phyloP scores from a whole-genome alignment of 2,329 filamentous ascomycete genomes.

The Microsporum canis region DNA sequence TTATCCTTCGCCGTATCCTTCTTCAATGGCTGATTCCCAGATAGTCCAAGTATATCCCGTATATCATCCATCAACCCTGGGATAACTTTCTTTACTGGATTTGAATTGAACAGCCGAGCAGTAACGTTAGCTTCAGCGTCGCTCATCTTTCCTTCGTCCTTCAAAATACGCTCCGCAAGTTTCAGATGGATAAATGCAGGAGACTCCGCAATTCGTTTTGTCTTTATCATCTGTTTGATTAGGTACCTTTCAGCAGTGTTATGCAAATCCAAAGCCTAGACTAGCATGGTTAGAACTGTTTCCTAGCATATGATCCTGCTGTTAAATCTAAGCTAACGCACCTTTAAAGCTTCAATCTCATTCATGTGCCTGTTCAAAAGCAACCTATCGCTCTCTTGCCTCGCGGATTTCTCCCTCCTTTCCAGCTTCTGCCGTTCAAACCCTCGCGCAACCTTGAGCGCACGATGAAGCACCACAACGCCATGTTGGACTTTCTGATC shows the following conservation, averaged over 20 bases:
- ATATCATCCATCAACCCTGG: slow-evolving; percentile 36
- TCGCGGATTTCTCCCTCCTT: slow-evolving; percentile 46
- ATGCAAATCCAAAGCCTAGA: slow-evolving; percentile 40
- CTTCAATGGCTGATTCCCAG: neutral
- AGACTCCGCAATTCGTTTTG: slow-evolving; percentile 45
- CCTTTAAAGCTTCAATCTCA: slow-evolving; percentile 49
- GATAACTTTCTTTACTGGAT: slow-evolving; percentile 46
- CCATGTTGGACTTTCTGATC: slow-evolving; percentile 40
- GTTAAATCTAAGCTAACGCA: slow-evolving; percentile 18
- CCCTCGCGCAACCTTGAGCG: slow-evolving; percentile 47
- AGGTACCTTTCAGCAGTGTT: slow-evolving; percentile 43
- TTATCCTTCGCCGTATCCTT: slow-evolving; percentile 3
- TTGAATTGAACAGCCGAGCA: slow-evolving; percentile 49
- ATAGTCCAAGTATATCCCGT: slow-evolving; percentile 25
- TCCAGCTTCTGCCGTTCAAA: slow-evolving; percentile 55
- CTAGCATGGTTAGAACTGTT: slow-evolving; percentile 3
- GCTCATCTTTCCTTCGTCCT: slow-evolving; percentile 30
- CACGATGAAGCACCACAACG: slow-evolving; percentile 39
- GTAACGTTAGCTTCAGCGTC: slow-evolving; percentile 45
- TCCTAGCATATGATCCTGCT: too few relatives aligned
- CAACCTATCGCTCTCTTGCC: slow-evolving; percentile 32
- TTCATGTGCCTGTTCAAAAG: slow-evolving; percentile 37
- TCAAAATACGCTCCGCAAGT: slow-evolving; percentile 15
- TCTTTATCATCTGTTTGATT: slow-evolving; percentile 45
- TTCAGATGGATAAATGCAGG: slow-evolving; percentile 37